These are phyloP conservation scores for Irpex sp. DNA, from an alignment of 1,284 basidiomycete species.

Conservation along the genomic window DNA sequence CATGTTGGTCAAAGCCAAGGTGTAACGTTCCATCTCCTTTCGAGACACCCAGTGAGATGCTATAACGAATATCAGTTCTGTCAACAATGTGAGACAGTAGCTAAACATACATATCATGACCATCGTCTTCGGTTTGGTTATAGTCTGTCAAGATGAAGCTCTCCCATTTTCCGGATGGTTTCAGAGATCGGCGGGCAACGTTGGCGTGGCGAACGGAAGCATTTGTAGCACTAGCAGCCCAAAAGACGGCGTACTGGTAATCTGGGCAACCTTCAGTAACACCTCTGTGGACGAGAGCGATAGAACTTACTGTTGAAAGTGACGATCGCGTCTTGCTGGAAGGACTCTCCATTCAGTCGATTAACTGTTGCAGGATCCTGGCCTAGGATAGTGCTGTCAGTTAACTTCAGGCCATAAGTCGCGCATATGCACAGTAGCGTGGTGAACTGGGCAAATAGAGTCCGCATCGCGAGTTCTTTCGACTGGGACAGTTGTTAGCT, in stretches of 20 bases:
- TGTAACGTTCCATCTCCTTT: conserved; percentile 49
- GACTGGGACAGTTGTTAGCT: no score
- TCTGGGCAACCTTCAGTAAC: conserved; percentile 27
- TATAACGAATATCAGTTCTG: no score
- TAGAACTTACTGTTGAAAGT: conserved; percentile 41
- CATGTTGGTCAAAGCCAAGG: conserved; percentile 51
- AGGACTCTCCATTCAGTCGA: conserved; percentile 51
- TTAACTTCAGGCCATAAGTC: conserved; percentile 22
- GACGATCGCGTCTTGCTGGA: conserved; percentile 49
- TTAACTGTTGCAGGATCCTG: conserved; percentile 46
- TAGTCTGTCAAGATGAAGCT: conserved; percentile 46
- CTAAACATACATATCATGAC: conserved; percentile 46
- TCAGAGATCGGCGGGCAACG: conserved; percentile 37
- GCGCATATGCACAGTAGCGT: background rate
- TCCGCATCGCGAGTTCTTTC: background rate
- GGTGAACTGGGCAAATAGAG: background rate
- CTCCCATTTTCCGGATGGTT: conserved; percentile 37
- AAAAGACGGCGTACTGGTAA: conserved; percentile 50
- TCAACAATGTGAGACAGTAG: no score
- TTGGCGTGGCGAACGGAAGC: conserved; percentile 43
- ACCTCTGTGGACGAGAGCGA: background rate
- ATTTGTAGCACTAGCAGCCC: conserved; percentile 38
- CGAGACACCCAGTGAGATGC: conserved; percentile 51
- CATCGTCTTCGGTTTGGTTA: conserved; percentile 50
- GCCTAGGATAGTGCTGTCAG: conserved; percentile 39